Evolutionary conservation across 2,329 filamentous ascomycete genomes (phyloP).

Genomic region (Chaetomium sp.): DNA sequence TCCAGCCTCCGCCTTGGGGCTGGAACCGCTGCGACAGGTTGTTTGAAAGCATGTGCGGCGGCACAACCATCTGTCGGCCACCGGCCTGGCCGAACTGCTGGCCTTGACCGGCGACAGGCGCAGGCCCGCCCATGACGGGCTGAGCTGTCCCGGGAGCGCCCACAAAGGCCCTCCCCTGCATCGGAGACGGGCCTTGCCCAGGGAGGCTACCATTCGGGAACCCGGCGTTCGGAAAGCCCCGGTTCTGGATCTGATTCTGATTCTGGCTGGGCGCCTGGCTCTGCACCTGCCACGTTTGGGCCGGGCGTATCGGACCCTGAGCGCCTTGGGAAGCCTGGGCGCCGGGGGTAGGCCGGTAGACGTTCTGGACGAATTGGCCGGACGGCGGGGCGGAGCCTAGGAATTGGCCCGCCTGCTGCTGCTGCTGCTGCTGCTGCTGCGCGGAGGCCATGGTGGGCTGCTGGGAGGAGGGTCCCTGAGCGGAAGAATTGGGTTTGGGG

Average conservation of each 20-base stretch:
- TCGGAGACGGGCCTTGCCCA: constrained; percentile 5
- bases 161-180: constrained; percentile 4
- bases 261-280: constrained; percentile 9
- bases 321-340: constrained; percentile 5
- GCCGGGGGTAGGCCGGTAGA: constrained; percentile 22
- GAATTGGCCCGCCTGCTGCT: constrained; percentile 14
- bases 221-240: background rate
- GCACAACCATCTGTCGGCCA: constrained; percentile 12
- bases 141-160: constrained; percentile 12
- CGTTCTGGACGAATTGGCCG: constrained; percentile 17
- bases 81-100: constrained; percentile 6
- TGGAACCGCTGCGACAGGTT: constrained; percentile 38
- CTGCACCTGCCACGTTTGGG: constrained; percentile 19
- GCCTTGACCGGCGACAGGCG: constrained; percentile 8
- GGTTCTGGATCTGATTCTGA: background rate
- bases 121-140: constrained; percentile 10
- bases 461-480: background rate
- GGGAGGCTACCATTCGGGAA: constrained; percentile 5
- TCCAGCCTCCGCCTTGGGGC: constrained; percentile 44
- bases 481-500: background rate
- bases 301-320: constrained; percentile 5
- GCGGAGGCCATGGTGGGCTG: constrained; percentile 5
- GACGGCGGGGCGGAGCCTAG: constrained; percentile 8
- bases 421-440: background rate
- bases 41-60: constrained; percentile 20